These are phyloP conservation scores for Begonia fuchsioides DNA, from an alignment of 306 rosid genomes.

Conservation along the genomic window DNA sequence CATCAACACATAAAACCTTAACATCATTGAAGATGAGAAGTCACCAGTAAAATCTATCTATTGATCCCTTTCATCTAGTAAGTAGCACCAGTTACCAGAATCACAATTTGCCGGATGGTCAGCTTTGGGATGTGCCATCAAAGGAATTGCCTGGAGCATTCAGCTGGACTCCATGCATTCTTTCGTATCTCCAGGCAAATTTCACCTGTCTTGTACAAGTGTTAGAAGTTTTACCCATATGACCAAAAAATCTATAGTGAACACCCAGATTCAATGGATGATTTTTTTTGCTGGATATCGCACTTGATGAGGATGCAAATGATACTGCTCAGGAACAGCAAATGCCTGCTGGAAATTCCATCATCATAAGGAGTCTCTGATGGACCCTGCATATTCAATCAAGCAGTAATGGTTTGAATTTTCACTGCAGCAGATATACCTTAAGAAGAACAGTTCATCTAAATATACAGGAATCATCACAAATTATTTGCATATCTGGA, in stretches of 20 bases:
- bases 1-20: no score
- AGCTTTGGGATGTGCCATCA: slow-evolving; percentile 98
- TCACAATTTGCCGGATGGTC: slow-evolving; percentile 97
- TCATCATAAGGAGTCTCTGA: slow-evolving; percentile 97
- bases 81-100: slow-evolving; percentile 35
- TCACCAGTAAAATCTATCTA: no score
- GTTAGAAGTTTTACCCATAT: no score
- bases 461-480: slow-evolving; percentile 86
- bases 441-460: slow-evolving; percentile 91
- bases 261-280: background rate
- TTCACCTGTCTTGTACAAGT: no score
- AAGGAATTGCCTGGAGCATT: slow-evolving; percentile 96
- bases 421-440: slow-evolving; percentile 17
- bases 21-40: no score
- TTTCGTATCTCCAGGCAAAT: no score
- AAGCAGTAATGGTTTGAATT: no score
- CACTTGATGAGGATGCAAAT: slow-evolving; percentile 96
- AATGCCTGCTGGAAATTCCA: slow-evolving; percentile 95
- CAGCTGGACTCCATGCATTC: slow-evolving; percentile 99
- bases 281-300: slow-evolving; percentile 66
- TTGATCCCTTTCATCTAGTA: background rate
- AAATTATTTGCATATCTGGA: slow-evolving; percentile 79
- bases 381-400: slow-evolving; percentile 38
- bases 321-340: slow-evolving; percentile 86
- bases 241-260: background rate